phyloP scores from a whole-genome alignment of 2,329 filamentous ascomycete species.

The Sclerotinia spermophila region DNA sequence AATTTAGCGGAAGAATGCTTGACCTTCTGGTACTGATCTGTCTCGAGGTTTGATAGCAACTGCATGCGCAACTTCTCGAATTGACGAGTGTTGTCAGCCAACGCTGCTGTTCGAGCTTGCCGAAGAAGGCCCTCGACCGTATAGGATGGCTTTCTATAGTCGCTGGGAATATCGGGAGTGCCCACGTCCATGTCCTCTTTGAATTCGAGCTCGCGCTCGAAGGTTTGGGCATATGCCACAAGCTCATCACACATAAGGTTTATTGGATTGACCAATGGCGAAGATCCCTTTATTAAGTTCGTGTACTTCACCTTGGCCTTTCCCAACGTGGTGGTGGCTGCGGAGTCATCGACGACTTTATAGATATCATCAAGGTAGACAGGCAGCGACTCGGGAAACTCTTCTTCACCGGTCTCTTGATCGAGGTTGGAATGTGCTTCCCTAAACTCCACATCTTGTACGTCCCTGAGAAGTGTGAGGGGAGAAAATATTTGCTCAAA shows the following conservation, averaged over 20 bases:
- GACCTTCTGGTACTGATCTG: neutral
- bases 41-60: neutral
- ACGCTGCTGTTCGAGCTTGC: neutral
- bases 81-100: neutral
- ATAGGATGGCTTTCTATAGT: neutral
- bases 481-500: neutral
- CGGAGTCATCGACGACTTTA: neutral
- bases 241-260: constrained; percentile 1
- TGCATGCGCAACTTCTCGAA: neutral
- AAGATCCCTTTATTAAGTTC: neutral
- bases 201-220: neutral
- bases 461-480: neutral
- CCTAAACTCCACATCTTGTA: neutral
- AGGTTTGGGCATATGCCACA: neutral
- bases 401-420: neutral
- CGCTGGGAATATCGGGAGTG: neutral
- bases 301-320: neutral
- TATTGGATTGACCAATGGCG: neutral
- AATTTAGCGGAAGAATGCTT: neutral
- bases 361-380: neutral
- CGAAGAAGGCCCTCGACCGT: neutral
- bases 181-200: neutral
- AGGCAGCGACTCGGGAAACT: neutral
- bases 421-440: neutral
- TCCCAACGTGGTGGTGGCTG: neutral